Evolutionary conservation across 164 flowering plant species (phyloP).

Genomic region (Amborella trichopoda): DNA sequence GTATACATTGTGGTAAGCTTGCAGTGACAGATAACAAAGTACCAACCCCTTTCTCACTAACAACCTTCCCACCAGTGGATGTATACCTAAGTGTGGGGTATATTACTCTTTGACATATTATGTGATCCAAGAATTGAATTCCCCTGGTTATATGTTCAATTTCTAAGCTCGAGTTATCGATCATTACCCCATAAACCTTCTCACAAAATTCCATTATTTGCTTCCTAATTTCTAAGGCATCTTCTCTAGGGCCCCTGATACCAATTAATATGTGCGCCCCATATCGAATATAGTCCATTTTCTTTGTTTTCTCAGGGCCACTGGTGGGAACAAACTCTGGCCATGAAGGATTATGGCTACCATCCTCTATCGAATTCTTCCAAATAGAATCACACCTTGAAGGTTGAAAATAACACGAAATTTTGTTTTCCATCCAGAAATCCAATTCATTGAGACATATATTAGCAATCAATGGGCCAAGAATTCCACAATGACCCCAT

Average conservation of each 20-base stretch:
- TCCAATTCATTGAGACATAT: slow-evolving; percentile 77
- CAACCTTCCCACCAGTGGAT: slow-evolving; percentile 58
- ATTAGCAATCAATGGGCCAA: slow-evolving; percentile 87
- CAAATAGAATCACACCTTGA: slow-evolving; percentile 69
- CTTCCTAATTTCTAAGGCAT: slow-evolving; percentile 49
- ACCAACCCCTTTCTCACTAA: slow-evolving; percentile 81
- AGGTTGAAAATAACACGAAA: slow-evolving; percentile 56
- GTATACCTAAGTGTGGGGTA: slow-evolving; percentile 80
- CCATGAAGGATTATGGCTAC: slow-evolving; percentile 88
- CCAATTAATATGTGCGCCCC: slow-evolving; percentile 90
- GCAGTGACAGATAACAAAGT: slow-evolving; percentile 94
- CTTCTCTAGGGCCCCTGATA: slow-evolving; percentile 84
- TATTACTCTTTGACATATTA: slow-evolving; percentile 69
- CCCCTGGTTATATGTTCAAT: slow-evolving; percentile 83
- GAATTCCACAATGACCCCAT: slow-evolving; percentile 79
- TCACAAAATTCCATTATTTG: slow-evolving; percentile 62
- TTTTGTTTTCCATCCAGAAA: slow-evolving; percentile 62
- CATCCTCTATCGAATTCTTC: slow-evolving; percentile 57
- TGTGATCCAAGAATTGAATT: slow-evolving; percentile 81
- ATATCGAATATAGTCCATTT: slow-evolving; percentile 80
- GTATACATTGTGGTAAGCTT: slow-evolving; percentile 74
- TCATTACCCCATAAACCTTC: slow-evolving; percentile 34
- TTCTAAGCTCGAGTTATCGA: slow-evolving; percentile 69
- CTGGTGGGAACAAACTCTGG: slow-evolving; percentile 95
- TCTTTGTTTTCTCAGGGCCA: slow-evolving; percentile 75